Conservation (phyloP, 805 yeast genomes). For the Tetrapisispora iriomotensis region DNA sequence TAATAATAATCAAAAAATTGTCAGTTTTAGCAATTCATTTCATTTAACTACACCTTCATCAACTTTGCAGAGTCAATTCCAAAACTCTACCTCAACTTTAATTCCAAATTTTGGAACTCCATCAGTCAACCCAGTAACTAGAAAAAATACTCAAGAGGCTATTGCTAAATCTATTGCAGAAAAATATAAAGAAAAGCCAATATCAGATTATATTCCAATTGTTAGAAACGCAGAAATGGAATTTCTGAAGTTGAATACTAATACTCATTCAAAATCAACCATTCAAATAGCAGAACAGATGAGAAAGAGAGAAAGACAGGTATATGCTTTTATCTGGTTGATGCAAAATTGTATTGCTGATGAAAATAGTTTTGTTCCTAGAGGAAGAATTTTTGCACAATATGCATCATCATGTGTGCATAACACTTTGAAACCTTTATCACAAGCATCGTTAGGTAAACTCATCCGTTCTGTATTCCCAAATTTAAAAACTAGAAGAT, state of each 20-base stretch:
- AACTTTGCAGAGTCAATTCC: not conserved
- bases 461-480: slow-evolving; percentile 59
- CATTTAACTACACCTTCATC: no score
- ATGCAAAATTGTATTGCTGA: slow-evolving; percentile 49
- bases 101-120: not conserved
- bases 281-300: slow-evolving; percentile 27
- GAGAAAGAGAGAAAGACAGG: slow-evolving; percentile 56
- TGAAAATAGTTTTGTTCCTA: slow-evolving; percentile 46
- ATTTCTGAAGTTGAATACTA: slow-evolving; percentile 23
- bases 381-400: slow-evolving; percentile 58
- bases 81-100: no score
- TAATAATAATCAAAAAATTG: no score
- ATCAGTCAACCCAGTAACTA: not conserved
- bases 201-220: slow-evolving; percentile 35
- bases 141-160: slow-evolving; percentile 21
- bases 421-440: slow-evolving; percentile 45
- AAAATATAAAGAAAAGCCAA: slow-evolving; percentile 28
- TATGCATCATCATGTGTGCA: slow-evolving; percentile 51
- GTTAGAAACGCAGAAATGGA: slow-evolving; percentile 36
- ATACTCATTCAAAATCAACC: slow-evolving; percentile 22
- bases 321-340: slow-evolving; percentile 77
- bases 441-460: slow-evolving; percentile 75
- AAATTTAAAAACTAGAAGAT: slow-evolving; percentile 57
- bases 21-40: no score
- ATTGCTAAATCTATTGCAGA: slow-evolving; percentile 26